phyloP scores from a whole-genome alignment of 1,139 yeast genomes.

The Yamadazyma aaseri region DNA sequence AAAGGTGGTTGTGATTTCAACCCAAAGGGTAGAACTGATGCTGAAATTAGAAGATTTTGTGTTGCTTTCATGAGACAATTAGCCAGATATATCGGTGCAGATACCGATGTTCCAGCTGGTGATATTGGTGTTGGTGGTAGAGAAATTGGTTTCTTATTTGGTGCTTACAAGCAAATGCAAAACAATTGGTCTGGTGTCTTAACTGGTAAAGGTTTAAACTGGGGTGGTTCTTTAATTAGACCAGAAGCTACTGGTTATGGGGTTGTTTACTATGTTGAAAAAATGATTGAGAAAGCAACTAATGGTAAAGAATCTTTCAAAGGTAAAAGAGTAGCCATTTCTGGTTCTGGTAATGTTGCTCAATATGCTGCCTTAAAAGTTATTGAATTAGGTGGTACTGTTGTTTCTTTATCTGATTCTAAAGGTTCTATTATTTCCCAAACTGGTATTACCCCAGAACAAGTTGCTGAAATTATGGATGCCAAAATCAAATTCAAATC shows the following conservation, averaged over 20 bases:
- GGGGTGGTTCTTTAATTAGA: constrained; percentile 99
- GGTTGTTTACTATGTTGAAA: constrained; percentile 92
- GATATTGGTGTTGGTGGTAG: constrained; percentile 96
- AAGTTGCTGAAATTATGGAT: constrained; percentile 71
- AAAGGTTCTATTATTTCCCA: constrained; percentile 81
- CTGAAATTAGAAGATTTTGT: constrained; percentile 96
- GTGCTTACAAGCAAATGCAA: constrained; percentile 91
- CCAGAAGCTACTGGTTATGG: constrained; percentile 99
- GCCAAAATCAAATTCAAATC: constrained; percentile 83
- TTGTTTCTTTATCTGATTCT: constrained; percentile 91
- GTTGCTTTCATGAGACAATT: constrained; percentile 93
- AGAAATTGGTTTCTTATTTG: constrained; percentile 82
- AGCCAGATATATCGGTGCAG: constrained; percentile 93
- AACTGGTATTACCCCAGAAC: constrained; percentile 79
- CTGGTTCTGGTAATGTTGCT: constrained; percentile 99
- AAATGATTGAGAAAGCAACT: constrained; percentile 94
- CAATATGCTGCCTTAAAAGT: constrained; percentile 98
- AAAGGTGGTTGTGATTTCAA: constrained; percentile 99
- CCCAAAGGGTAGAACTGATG: constrained; percentile 91
- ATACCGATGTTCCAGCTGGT: constrained; percentile 97
- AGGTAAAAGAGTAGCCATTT: constrained; percentile 93
- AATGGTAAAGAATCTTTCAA: constrained; percentile 82
- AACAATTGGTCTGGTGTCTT: constrained; percentile 96
- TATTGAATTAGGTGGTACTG: constrained; percentile 94
- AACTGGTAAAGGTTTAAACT: constrained; percentile 95